These are phyloP conservation scores for Wilcoxina mikolae DNA, from an alignment of 495 filamentous ascomycete genomes.

Conservation along the genomic window DNA sequence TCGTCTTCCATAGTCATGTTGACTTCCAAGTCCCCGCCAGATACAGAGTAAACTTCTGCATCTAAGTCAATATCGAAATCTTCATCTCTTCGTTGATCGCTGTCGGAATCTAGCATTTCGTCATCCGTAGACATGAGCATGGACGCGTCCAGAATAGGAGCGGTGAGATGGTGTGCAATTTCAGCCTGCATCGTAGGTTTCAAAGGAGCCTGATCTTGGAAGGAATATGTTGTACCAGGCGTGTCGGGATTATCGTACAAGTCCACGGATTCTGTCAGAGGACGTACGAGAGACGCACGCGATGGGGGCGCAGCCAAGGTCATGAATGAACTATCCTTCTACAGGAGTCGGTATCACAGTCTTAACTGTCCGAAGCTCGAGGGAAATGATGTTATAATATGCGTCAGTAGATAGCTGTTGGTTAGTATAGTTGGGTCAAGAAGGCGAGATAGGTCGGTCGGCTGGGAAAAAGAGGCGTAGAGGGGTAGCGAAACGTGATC, in stretches of 20 bases:
- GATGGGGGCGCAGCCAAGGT: neutral
- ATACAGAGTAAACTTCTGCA: conserved; percentile 19
- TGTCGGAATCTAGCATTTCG: conserved; percentile 27
- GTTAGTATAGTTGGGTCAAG: too few species aligned
- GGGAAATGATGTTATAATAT: too few species aligned
- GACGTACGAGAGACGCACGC: conserved; percentile 1
- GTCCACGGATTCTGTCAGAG: conserved; percentile 9
- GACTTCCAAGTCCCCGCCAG: conserved; percentile 21
- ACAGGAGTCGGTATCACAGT: too few species aligned
- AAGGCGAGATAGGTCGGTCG: too few species aligned
- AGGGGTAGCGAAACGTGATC: too few species aligned
- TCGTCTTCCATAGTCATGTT: conserved; percentile 27
- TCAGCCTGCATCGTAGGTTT: conserved; percentile 18
- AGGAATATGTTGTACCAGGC: conserved; percentile 23
- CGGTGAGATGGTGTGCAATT: conserved; percentile 12
- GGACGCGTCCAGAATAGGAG: conserved; percentile 10
- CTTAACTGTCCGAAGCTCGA: too few species aligned
- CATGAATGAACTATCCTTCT: conserved; percentile 5
- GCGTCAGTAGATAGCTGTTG: too few species aligned
- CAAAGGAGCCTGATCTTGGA: conserved; percentile 14
- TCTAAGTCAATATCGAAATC: conserved; percentile 28
- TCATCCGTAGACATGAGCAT: conserved; percentile 19
- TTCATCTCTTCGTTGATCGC: conserved; percentile 20
- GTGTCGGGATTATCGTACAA: conserved; percentile 21
- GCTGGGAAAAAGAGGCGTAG: too few species aligned